Percentiles rank a stretch among this genome's conserved stretches.
Evolutionary conservation across 2,329 filamentous ascomycete genomes (phyloP).

Genomic region (Neonectria punicea): DNA sequence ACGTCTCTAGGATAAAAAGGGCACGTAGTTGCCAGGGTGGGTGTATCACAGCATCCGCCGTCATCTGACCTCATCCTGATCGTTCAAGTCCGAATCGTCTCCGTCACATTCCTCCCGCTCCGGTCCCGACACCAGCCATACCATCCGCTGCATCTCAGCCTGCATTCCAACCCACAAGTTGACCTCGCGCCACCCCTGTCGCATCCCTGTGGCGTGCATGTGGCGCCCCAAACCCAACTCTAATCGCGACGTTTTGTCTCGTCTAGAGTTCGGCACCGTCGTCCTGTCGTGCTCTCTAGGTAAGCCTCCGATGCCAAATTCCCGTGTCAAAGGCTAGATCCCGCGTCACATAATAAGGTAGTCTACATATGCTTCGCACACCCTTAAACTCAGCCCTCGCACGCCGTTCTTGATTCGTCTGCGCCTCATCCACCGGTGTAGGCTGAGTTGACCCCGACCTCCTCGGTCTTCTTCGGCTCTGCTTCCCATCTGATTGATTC

Average conservation of each 20-base stretch:
- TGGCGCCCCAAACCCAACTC: slow-evolving; percentile 27
- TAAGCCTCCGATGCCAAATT: slow-evolving; percentile 18
- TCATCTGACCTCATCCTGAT: slow-evolving; percentile 21
- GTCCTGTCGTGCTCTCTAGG: slow-evolving; percentile 19
- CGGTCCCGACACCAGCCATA: slow-evolving; percentile 27
- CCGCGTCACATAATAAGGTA: slow-evolving; percentile 16
- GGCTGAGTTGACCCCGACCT: neutral
- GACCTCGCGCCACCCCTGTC: slow-evolving; percentile 32
- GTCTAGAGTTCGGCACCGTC: slow-evolving; percentile 37
- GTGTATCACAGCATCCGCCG: slow-evolving; percentile 1
- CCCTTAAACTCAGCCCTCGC: slow-evolving; percentile 1
- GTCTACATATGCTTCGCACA: neutral
- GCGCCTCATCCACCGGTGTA: neutral
- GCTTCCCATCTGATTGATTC: neutral
- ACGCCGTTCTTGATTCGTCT: slow-evolving; percentile 16
- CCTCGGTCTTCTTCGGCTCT: neutral
- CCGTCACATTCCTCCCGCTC: slow-evolving; percentile 38
- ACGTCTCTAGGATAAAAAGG: slow-evolving; percentile 11
- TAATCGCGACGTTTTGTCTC: slow-evolving; percentile 33
- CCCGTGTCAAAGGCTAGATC: slow-evolving; percentile 15
- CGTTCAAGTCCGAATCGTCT: slow-evolving; percentile 16
- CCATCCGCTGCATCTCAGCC: slow-evolving; percentile 10
- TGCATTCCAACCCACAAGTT: slow-evolving; percentile 34
- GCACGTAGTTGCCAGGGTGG: slow-evolving; percentile 5
- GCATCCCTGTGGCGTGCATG: slow-evolving; percentile 25